Evolutionary conservation across 345 rosid genomes (phyloP), one percentile per base, ranked within the genome.

Genomic region (Camelina sativa): DNA sequence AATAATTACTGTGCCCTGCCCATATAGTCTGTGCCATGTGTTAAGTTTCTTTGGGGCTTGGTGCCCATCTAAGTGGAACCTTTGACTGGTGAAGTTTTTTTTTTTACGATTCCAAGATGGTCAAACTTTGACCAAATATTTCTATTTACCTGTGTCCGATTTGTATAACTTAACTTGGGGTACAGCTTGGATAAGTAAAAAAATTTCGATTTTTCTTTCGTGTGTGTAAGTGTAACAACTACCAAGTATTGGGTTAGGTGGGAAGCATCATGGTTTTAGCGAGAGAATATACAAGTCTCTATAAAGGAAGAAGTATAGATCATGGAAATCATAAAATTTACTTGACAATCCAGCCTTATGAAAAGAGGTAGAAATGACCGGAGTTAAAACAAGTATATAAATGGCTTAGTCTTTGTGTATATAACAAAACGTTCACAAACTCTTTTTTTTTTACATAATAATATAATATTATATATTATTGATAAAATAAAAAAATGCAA

Each of bases 41-140:
- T 51, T 59, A 22, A n/a, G 44, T 44, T 60, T 8, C 58, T 35
- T 71, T 78, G 69, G 81, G 81, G 56, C 57, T 72, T 34, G 17
- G 81, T 71, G 81, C 81, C 80, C 76, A 63, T 78, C 73, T 59
- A 72, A 66, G 81, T 72, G 69, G 77, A 77, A 77, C 73, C 80
- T 77, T 77, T 71, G 72, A 72, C 80, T 77, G 62, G 72, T 22
- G 35, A 17, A 71, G n/a, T 41, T 19, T 71, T 75, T 40, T 32
- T 34, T 34, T 34, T 60, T 66, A 59, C 81, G 35, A 22, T 65
- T 50, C 73, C 81, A 67, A 78, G 81, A 52, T 28, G 51, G 77
- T 78, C 81, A 78, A 78, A 72, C 1, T 78, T 78, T 72, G 81
- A 78, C 81, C 69, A 72, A 51, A 72, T 72, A 59, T 62, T 60